Conservation (phyloP, 2,329 filamentous ascomycete genomes). For the Ophiostoma triangulosporum region DNA sequence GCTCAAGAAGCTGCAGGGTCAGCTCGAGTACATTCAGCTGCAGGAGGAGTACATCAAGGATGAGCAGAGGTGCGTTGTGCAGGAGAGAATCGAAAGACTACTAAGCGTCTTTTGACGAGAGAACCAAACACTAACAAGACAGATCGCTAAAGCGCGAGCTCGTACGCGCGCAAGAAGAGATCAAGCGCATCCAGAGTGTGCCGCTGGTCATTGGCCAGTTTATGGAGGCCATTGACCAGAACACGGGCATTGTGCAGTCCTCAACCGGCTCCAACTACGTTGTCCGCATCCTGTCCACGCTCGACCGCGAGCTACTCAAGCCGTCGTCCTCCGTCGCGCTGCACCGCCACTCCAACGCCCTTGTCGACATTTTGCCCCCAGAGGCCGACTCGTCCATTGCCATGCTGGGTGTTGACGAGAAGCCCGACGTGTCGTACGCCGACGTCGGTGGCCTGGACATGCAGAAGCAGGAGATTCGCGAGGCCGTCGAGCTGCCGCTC, state of each 20-base stretch:
- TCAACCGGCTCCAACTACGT: conserved; percentile 98
- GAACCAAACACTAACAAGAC: conserved; percentile 4
- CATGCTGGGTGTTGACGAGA: conserved; percentile 93
- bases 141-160: conserved; percentile 95
- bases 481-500: conserved; percentile 90
- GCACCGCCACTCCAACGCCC: conserved; percentile 94
- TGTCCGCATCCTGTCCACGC: conserved; percentile 92
- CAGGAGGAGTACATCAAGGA: conserved; percentile 99
- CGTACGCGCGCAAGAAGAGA: conserved; percentile 94
- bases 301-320: conserved; percentile 96
- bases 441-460: conserved; percentile 97
- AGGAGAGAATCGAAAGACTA: too few species aligned
- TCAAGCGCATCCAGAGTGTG: conserved; percentile 98
- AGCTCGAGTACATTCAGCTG: conserved; percentile 95
- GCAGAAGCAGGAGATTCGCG: conserved; percentile 99
- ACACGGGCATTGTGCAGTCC: conserved; percentile 96
- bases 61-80: conserved; percentile 68
- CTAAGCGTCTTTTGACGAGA: too few species aligned
- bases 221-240: conserved; percentile 99
- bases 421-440: conserved; percentile 94
- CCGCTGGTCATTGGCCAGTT: conserved; percentile 97
- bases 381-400: conserved; percentile 98
- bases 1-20: conserved; percentile 90
- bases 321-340: conserved; percentile 94
- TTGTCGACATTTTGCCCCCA: conserved; percentile 96